A percentile compares a stretch with the other conserved stretches of the same genome.
These are phyloP conservation scores for Mucor sp. DNA, from an alignment of 371 early-diverging fungal genomes.

Conservation along the genomic window DNA sequence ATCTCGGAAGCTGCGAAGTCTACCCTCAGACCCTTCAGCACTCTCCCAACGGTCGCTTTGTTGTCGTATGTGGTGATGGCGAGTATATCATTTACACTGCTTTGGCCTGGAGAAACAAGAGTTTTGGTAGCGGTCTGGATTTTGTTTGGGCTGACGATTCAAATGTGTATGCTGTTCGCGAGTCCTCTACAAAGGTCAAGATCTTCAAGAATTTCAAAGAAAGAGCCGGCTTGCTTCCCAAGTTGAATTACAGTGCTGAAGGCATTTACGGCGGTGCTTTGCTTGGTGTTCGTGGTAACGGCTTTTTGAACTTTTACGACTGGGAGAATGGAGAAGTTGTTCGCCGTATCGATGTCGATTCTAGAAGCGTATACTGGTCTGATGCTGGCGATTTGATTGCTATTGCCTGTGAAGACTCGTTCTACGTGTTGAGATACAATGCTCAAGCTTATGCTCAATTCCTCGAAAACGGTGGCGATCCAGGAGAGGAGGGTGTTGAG, in stretches of 20 bases:
- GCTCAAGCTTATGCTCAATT: conserved; percentile 80
- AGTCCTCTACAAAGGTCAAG: conserved; percentile 83
- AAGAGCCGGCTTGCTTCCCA: conserved; percentile 64
- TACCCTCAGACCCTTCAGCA: conserved; percentile 97
- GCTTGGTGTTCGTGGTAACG: conserved; percentile 83
- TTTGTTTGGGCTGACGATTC: conserved; percentile 97
- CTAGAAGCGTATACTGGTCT: conserved; percentile 90
- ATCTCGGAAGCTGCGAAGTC: conserved; percentile 96
- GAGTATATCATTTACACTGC: conserved; percentile 99
- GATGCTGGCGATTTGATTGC: conserved; percentile 91
- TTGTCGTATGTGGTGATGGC: conserved; percentile 98
- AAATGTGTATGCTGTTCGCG: conserved; percentile 95
- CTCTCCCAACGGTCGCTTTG: conserved; percentile 97
- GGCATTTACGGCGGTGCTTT: conserved; percentile 94
- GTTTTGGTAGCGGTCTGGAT: conserved; percentile 92
- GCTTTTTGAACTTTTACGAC: conserved; percentile 93
- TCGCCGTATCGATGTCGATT: conserved; percentile 92
- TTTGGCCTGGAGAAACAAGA: conserved; percentile 98
- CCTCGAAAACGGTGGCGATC: conserved; percentile 72
- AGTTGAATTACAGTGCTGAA: conserved; percentile 82
- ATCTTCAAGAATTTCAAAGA: conserved; percentile 95
- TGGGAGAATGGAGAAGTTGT: conserved; percentile 94
- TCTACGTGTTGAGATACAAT: conserved; percentile 91
- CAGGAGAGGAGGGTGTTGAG: conserved; percentile 94
- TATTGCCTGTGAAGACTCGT: conserved; percentile 90